These are phyloP conservation scores for Priceomyces carsonii DNA, from an alignment of 805 yeast species.

Conservation along the genomic window DNA sequence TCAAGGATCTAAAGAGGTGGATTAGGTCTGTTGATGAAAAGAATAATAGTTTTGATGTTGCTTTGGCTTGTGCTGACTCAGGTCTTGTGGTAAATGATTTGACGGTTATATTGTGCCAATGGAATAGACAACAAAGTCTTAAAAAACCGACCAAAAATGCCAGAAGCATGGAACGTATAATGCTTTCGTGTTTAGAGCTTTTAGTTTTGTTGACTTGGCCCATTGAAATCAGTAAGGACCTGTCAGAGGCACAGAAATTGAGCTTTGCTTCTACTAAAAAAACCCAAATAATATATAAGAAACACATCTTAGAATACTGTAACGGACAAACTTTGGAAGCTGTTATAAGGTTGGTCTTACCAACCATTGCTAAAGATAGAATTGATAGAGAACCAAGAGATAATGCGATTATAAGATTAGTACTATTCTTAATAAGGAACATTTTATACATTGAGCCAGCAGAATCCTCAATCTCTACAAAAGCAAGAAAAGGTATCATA, in stretches of 20 bases:
- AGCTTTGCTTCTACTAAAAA: conserved; percentile 61
- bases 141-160: conserved; percentile 29
- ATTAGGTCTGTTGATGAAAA: conserved; percentile 78
- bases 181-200: conserved; percentile 73
- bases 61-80: conserved; percentile 81
- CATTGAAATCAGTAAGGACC: conserved; percentile 57
- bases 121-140: conserved; percentile 51
- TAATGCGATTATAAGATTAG: conserved; percentile 68
- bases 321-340: conserved; percentile 69
- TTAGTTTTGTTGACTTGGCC: conserved; percentile 90
- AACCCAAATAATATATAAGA: conserved; percentile 72
- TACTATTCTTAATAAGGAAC: conserved; percentile 74
- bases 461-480: conserved; percentile 48
- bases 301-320: conserved; percentile 55
- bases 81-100: conserved; percentile 74
- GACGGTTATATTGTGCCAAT: conserved; percentile 68
- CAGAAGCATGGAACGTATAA: conserved; percentile 55
- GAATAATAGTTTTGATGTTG: conserved; percentile 72
- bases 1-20: conserved; percentile 89
- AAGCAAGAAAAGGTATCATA: conserved; percentile 35
- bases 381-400: conserved; percentile 68
- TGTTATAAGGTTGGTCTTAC: conserved; percentile 65
- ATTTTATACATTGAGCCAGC: conserved; percentile 77
- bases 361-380: conserved; percentile 52
- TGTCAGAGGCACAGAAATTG: conserved; percentile 56